Conservation (phyloP, 208 protist species). For the Crithidia sp. region DNA sequence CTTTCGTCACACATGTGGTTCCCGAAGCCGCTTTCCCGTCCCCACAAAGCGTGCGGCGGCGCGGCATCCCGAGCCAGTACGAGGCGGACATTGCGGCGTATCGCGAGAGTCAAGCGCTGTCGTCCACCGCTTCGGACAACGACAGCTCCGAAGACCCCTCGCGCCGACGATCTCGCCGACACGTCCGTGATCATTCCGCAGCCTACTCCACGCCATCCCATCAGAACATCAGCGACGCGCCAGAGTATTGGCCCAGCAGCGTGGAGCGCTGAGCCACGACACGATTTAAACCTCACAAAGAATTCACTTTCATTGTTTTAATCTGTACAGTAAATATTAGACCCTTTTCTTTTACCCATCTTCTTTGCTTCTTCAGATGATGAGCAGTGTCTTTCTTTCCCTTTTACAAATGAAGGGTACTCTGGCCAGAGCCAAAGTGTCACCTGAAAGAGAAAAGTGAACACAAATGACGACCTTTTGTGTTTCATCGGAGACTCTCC, state of each 20-base stretch:
- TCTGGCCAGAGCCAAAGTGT: no score
- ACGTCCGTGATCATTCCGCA: neutral
- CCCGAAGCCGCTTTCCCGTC: neutral
- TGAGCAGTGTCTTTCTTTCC: neutral
- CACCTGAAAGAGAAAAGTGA: no score
- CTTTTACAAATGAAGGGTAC: no score
- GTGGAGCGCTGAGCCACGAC: constrained; percentile 26
- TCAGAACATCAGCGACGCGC: neutral
- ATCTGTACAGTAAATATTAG: constrained; percentile 1
- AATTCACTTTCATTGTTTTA: neutral
- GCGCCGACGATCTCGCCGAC: neutral
- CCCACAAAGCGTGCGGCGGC: constrained; percentile 2
- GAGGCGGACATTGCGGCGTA: constrained; percentile 20
- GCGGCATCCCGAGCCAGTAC: constrained; percentile 3
- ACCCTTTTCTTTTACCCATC: neutral
- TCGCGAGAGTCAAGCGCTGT: constrained; percentile 1
- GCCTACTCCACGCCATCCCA: constrained; percentile 11
- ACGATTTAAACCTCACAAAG: neutral
- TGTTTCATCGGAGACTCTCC: no score
- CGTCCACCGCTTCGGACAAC: constrained; percentile 4
- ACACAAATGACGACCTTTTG: no score
- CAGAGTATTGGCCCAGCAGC: constrained; percentile 48
- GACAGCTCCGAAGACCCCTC: constrained; percentile 11
- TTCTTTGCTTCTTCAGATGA: constrained; percentile 31
- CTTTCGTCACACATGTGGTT: neutral